Evolutionary conservation across 148 eudicot species (phyloP).

Genomic region (Heliosperma pusillum): DNA sequence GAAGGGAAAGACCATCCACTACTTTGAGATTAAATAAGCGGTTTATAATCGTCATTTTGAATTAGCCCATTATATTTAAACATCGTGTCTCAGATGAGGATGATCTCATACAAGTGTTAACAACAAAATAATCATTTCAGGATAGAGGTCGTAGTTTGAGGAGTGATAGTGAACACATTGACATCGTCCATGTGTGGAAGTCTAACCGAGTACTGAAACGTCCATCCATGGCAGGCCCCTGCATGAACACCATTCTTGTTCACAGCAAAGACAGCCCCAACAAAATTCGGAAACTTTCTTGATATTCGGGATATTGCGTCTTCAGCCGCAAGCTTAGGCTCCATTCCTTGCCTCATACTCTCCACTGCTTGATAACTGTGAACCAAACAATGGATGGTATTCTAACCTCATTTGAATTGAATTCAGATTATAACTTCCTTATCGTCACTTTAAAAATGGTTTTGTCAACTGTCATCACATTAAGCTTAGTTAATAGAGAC

Average conservation of each 20-base stretch:
- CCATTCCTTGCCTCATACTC: constrained; percentile 91
- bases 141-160: constrained; percentile 18
- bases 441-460: not conserved
- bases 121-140: not conserved
- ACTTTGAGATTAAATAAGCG: not conserved
- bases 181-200: constrained; percentile 66
- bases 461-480: not conserved
- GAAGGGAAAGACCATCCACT: not conserved
- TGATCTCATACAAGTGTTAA: no score
- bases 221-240: constrained; percentile 98
- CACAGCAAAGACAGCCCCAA: constrained; percentile 84
- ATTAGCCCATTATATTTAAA: not conserved
- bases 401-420: not conserved
- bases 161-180: constrained; percentile 58
- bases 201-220: constrained; percentile 87
- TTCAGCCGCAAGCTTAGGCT: constrained; percentile 71
- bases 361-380: constrained; percentile 92
- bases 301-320: constrained; percentile 83
- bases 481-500: not conserved
- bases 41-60: not conserved
- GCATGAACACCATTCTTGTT: constrained; percentile 66
- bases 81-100: not conserved
- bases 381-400: not conserved
- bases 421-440: not conserved
- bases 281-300: constrained; percentile 69